Base-by-base conservation (phyloP, 371 early-diverging fungal genomes). In the Lichtheimia hyalospora region DNA sequence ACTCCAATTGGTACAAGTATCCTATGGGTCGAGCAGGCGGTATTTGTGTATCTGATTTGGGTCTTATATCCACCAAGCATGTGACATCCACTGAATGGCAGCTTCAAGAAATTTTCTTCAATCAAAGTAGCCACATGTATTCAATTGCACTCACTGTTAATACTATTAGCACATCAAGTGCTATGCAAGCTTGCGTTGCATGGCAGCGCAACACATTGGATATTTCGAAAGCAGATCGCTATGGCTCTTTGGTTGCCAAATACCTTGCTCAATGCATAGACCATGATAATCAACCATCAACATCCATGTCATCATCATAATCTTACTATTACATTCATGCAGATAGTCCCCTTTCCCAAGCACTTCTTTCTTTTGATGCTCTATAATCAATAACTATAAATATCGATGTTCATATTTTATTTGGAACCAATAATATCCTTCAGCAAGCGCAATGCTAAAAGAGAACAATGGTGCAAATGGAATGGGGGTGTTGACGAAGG, bases 41-140 rank as follows among this genome's bases (percentile, higher is more conserved):
- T 6, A n/a, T 79, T 1, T 74, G 73, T 20, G 54, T 70, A 0
- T 75, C 75, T 14, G 79, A 79, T 62, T 57, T 79, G 3, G 79
- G 76, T 7, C 54, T 49, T 34, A 63, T 70, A 18, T 6, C 16
- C 39, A 8, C 16, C 28, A 5, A 12, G 43, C 34, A 8, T 8
- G 6, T 44, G 44, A 7, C 43, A 54, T 1, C 42, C 42, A 16
- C 34, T 15, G 14, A n/a, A 13, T 34, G 51, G 51, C 12, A 23
- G 13, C 13, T 13, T 12, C 39, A 53, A 40, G 54, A 53, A 24
- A 27, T 73, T 4, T 75, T 64, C 56, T 79, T 79, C 42, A 67
- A 61, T 23, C 79, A 79, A 43, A 71, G 72, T 48, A 66, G 71
- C 8, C 70, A 73, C 3, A 70, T 60, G 15, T 69, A 52, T 42